Evolutionary conservation across 139 green algal genomes (phyloP), one percentile per base, ranked within the genome.

Genomic region (Chlorella ohadii): DNA sequence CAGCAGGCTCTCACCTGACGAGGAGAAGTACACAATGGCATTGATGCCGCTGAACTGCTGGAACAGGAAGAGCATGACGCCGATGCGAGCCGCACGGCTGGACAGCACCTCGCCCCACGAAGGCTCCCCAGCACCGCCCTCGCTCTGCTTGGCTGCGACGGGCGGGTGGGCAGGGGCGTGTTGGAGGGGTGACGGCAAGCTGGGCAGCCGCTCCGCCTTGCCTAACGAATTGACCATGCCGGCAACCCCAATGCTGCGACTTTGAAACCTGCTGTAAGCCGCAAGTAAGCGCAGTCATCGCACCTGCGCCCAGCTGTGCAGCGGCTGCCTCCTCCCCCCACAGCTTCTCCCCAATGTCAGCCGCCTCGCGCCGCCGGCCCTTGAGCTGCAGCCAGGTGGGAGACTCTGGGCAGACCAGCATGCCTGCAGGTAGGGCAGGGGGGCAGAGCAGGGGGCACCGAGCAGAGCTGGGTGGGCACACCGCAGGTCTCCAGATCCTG

Each of bases 41-140:
- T 99, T 98, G 90, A 99, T 98, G 88, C 97, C 97, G 4, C 92
- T 89, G 78, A 98, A 96, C 93, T 99, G 97, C 91, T 99, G 96
- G 47, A 98, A 90, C 6, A 97, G 63, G 85, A 99, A 99, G 39
- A 99, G 81, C n/a, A 78, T 61, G n/a, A 82, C 77, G 67, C 92
- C 91, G 22, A 93, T 92, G 17, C 86, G 33, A 39, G 92, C 90
- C 6, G 88, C 87, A 17, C 85, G 82, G 85, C 78, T 82, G 41
- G 44, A 68, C 39, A 94, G 87, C 47, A 96, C 82, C 61, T 93
- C 88, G 2, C 63, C 61, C 79, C 89, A 89, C 57, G 80, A 75
- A 12, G 87, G 73, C 51, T 90, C 75, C 33, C 27, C 31, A 51
- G 33, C 31, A 28, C 39, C 41, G 51, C 34, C 59, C 22, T 81